Conservation (phyloP, 139 green algal genomes). For the Coelastrella sp. region DNA sequence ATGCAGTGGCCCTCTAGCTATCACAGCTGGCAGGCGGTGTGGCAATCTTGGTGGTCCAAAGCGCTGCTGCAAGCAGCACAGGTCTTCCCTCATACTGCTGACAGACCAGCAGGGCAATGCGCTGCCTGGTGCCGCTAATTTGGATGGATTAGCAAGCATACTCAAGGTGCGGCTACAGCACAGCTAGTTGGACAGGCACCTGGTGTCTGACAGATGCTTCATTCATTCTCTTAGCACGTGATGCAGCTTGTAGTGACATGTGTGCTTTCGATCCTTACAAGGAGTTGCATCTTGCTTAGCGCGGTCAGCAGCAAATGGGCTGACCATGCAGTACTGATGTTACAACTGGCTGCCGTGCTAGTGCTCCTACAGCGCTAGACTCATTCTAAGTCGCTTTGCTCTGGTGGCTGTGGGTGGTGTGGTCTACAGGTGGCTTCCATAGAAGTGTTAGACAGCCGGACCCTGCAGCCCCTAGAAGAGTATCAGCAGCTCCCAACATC, state of each 20-base stretch:
- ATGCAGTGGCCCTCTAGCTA: neutral
- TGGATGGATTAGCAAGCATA: constrained; percentile 25
- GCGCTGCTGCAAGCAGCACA: constrained; percentile 39
- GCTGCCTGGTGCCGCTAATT: constrained; percentile 11
- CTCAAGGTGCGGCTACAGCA: constrained; percentile 28
- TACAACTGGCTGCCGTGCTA: too few species aligned
- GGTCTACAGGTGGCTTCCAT: neutral
- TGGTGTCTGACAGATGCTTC: too few species aligned
- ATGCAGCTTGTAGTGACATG: neutral
- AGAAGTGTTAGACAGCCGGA: constrained; percentile 10
- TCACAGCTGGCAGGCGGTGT: constrained; percentile 10
- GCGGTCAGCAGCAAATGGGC: too few species aligned
- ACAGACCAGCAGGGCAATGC: neutral
- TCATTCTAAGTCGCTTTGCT: too few species aligned
- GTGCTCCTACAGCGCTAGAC: too few species aligned
- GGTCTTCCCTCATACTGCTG: neutral
- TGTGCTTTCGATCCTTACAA: too few species aligned
- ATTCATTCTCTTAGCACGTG: neutral
- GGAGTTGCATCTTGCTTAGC: too few species aligned
- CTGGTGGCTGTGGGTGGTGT: neutral
- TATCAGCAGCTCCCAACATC: constrained; percentile 11
- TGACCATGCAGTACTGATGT: too few species aligned
- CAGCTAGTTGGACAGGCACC: too few species aligned
- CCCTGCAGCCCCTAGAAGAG: neutral
- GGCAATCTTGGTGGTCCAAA: constrained; percentile 26